Conservation (phyloP, 2,329 filamentous ascomycete genomes). For the Ophiocordyceps camponoti-rufipedis region DNA sequence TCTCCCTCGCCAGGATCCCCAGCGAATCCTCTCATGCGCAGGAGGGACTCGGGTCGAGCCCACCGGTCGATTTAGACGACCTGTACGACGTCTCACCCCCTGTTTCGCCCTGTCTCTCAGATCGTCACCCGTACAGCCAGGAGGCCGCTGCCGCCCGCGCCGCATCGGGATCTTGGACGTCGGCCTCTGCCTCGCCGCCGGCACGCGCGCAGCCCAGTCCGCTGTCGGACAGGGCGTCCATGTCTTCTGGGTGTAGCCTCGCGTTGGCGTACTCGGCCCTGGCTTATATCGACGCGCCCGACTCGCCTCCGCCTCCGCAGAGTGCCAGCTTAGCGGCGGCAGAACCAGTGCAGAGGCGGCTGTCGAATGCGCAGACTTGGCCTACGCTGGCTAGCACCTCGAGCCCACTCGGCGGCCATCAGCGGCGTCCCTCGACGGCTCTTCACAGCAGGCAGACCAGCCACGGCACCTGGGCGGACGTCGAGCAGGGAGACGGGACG, state of each 20-base stretch:
- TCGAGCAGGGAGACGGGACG: neutral
- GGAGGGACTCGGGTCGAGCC: too few relatives aligned
- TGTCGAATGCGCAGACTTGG: conserved; percentile 26
- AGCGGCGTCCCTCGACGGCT: neutral
- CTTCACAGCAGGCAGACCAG: neutral
- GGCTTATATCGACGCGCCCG: neutral
- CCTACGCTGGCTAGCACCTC: conserved; percentile 9
- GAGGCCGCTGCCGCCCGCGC: conserved; percentile 1
- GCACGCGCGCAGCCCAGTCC: neutral
- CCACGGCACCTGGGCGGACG: neutral
- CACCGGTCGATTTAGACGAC: conserved; percentile 11
- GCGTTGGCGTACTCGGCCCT: neutral
- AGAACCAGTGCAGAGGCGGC: conserved; percentile 5
- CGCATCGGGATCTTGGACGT: conserved; percentile 5
- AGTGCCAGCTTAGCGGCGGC: neutral
- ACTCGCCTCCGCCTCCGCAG: neutral
- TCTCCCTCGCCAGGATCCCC: neutral
- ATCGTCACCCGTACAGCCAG: neutral
- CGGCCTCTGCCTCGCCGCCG: neutral
- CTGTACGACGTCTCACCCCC: conserved; percentile 30
- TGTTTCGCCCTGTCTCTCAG: conserved; percentile 15
- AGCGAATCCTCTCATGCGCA: neutral
- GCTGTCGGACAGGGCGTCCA: neutral
- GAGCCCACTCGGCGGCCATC: neutral
- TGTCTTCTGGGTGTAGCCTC: neutral